Evolutionary conservation across 225 moss, liverwort and hornwort species (phyloP).

Genomic region (Bryum argenteum): DNA sequence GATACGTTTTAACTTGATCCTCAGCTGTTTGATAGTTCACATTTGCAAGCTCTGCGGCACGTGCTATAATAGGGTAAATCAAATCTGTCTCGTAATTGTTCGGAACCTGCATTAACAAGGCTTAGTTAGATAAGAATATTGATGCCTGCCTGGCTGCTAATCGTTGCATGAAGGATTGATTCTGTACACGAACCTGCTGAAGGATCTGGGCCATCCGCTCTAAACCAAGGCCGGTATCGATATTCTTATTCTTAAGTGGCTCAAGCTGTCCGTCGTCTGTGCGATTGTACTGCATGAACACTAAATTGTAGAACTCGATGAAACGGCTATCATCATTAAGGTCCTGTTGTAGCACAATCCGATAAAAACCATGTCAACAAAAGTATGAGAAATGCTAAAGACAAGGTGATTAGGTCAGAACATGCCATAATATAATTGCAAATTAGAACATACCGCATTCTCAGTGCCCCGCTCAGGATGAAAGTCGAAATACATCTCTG

Average conservation of each 20-base stretch:
- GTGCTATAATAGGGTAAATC: conserved; percentile 74
- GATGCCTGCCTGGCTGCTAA: not conserved
- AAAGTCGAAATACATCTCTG: conserved; percentile 95
- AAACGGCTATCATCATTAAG: conserved; percentile 86
- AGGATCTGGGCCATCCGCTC: conserved; percentile 92
- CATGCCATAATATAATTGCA: not conserved
- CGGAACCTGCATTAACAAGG: conserved; percentile 59
- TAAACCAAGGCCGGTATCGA: conserved; percentile 89
- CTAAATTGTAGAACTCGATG: conserved; percentile 91
- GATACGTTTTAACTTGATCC: conserved; percentile 61
- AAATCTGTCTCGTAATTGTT: conserved; percentile 93
- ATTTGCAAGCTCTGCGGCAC: conserved; percentile 70
- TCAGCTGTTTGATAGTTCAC: conserved; percentile 60
- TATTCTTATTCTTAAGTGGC: conserved; percentile 73
- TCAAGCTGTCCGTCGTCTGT: conserved; percentile 67
- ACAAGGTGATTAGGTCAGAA: not conserved
- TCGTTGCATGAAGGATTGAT: not conserved
- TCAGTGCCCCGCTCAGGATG: conserved; percentile 74
- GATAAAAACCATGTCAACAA: not conserved
- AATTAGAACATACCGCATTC: conserved; percentile 46
- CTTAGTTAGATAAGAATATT: not conserved
- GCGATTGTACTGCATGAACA: conserved; percentile 86
- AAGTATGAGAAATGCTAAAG: not conserved
- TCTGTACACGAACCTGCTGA: conserved; percentile 63
- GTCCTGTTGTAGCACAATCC: conserved; percentile 54